Evolutionary conservation across 1,284 basidiomycete genomes (phyloP), one percentile per base, ranked within the genome.

Genomic region (Boletellus sp.): DNA sequence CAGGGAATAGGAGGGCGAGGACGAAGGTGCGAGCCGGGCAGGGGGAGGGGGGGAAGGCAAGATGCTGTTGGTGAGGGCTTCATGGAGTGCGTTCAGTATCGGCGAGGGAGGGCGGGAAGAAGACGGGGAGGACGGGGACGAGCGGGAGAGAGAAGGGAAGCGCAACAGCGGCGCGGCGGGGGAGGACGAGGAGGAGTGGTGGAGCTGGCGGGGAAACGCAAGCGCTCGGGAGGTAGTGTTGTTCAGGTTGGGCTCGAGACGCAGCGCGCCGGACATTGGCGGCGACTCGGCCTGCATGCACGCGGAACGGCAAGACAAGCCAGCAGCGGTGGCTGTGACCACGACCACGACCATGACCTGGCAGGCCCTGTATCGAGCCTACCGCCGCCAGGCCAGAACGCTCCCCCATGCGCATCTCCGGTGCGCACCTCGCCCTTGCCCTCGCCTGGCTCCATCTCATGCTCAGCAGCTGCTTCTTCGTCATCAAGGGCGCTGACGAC

Each of bases 401-500:
- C 68, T 66, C 44, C 65, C 65, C 15, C 65, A 66, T 35, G 8
- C 35, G 5, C 55, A 66, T 51, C 68, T 66, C 41, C 68, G 65
- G 65, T 66, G 41, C 1, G 56, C 38, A 21, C 12, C 24, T 38
- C 18, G 5, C 13, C 28, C 12, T 13, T n/a, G 7, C 16, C 30
- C 30, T 15, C 19, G 8, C n/a, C 12, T 22, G 5, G n/a, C 2
- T 5, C 19, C 24, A 32, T 28, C 56, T 63, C n/a, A 67, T 30
- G 0, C 12, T 0, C 22, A 21, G 2, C 59, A 90, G 89, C 28
- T 74, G 77, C 51, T 89, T 89, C 67, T 89, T 82, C 68, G 77
- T 74, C 51, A 64, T 85, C 49, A 84, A 83, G 60, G 76, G 76
- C 36, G 71, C 72, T 37, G 80, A 87, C 61, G 84, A 85, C 62